These are phyloP conservation scores for Aegilops sharonensis DNA, from an alignment of 176 grass and related monocot species.

Conservation along the genomic window DNA sequence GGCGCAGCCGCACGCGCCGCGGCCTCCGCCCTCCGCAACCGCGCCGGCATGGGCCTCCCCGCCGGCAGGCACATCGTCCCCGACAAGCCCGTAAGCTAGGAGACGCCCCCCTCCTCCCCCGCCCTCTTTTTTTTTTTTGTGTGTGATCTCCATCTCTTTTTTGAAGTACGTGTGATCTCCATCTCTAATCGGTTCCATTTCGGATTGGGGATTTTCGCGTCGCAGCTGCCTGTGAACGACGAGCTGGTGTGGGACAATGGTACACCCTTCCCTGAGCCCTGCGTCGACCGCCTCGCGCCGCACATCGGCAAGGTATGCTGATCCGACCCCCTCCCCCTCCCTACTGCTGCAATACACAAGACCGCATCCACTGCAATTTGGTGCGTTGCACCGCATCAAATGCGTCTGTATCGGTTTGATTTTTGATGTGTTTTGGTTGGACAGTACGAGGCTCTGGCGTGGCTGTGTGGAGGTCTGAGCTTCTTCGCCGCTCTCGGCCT, in stretches of 20 bases:
- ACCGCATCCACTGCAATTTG: not conserved
- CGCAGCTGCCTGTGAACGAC: constrained; percentile 62
- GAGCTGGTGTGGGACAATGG: constrained; percentile 98
- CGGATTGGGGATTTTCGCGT: constrained; percentile 8
- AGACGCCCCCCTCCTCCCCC: not conserved
- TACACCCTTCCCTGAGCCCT: constrained; percentile 87
- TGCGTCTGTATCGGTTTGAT: constrained; percentile 28
- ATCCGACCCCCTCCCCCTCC: not conserved
- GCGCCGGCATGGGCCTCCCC: constrained; percentile 92
- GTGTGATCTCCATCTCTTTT: not conserved
- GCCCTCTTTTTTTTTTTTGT: not conserved
- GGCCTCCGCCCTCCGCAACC: constrained; percentile 59
- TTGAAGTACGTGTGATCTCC: not conserved
- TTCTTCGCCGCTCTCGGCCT: constrained; percentile 73
- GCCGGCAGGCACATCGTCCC: constrained; percentile 92
- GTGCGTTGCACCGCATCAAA: not conserved
- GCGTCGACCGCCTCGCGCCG: constrained; percentile 89
- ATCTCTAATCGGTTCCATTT: constrained; percentile 8
- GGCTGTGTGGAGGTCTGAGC: constrained; percentile 83
- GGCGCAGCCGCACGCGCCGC: constrained; percentile 67
- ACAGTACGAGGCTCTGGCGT: constrained; percentile 90
- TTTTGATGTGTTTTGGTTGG: constrained; percentile 16
- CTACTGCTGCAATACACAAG: not conserved
- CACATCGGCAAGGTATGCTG: constrained; percentile 78
- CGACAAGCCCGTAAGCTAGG: constrained; percentile 71